Evolutionary conservation across 1,139 yeast species (phyloP).

Genomic region (Geotrichum citri-aurantii): DNA sequence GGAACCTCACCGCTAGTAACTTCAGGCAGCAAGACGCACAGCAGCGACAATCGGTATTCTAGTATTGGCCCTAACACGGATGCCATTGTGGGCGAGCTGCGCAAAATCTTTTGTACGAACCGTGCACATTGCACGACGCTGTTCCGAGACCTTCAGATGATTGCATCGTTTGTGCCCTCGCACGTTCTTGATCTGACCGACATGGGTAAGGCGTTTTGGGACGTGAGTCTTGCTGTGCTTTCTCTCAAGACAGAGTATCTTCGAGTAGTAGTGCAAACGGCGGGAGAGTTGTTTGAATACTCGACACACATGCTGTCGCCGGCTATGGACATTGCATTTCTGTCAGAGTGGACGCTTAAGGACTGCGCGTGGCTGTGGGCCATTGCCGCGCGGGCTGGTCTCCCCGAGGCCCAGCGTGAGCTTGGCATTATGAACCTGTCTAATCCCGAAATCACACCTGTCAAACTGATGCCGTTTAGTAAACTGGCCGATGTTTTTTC

Average conservation of each 20-base stretch:
- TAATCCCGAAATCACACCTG: constrained; percentile 31
- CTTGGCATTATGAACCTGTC: constrained; percentile 33
- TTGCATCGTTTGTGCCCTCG: constrained; percentile 37
- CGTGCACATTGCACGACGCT: constrained; percentile 32
- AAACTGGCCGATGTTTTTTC: constrained; percentile 27
- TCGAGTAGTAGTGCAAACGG: constrained; percentile 31
- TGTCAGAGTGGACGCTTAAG: constrained; percentile 26
- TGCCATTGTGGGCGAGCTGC: constrained; percentile 33
- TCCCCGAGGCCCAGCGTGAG: constrained; percentile 31
- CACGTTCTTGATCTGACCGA: constrained; percentile 32
- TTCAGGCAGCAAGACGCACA: background rate
- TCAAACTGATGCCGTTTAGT: constrained; percentile 27
- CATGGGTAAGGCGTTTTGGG: constrained; percentile 37
- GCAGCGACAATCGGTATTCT: background rate
- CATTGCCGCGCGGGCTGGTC: constrained; percentile 33
- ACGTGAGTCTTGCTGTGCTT: constrained; percentile 36
- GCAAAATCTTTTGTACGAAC: constrained; percentile 26
- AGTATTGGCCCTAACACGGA: constrained; percentile 29
- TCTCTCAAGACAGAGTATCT: constrained; percentile 34
- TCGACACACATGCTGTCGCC: constrained; percentile 28
- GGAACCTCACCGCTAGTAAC: background rate
- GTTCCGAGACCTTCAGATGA: constrained; percentile 36
- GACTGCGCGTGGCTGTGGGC: constrained; percentile 33
- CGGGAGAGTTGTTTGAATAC: constrained; percentile 34
- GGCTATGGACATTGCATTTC: constrained; percentile 18